A percentile compares a stretch with the other conserved stretches of the same genome.
Evolutionary conservation across 1,139 yeast species (phyloP).

Genomic region (Meyerozyma carpophila): DNA sequence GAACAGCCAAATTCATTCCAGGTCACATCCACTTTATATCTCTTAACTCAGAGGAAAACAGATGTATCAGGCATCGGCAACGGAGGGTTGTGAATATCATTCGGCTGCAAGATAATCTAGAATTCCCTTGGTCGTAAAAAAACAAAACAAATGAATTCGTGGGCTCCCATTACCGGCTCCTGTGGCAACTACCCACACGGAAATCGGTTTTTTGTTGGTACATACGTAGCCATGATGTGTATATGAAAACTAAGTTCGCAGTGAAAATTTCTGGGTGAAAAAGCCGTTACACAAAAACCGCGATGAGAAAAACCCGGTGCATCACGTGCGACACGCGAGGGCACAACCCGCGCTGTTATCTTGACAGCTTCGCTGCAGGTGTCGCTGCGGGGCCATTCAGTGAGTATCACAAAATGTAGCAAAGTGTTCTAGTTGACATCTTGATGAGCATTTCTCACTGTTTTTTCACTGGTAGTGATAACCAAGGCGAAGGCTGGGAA

Average conservation of each 20-base stretch:
- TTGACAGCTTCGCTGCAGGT: not conserved
- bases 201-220: constrained; percentile 3
- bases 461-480: no score
- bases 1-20: constrained; percentile 44
- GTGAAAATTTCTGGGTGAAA: constrained; percentile 1
- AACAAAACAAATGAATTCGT: not conserved
- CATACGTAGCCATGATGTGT: constrained; percentile 13
- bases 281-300: not conserved
- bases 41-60: constrained; percentile 42
- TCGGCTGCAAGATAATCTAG: constrained; percentile 43
- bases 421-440: no score
- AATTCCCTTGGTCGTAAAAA: constrained; percentile 32
- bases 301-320: not conserved
- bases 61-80: constrained; percentile 47
- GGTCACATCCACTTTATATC: constrained; percentile 18
- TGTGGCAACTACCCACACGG: not conserved
- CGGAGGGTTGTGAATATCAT: constrained; percentile 20
- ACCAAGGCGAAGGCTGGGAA: no score
- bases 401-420: no score
- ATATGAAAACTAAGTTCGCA: constrained; percentile 2
- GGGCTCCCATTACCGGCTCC: not conserved
- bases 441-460: no score
- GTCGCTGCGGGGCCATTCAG: not conserved
- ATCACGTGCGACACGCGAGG: not conserved
- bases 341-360: not conserved